Conservation (phyloP, 306 rosid species). For the Castanea crenata region DNA sequence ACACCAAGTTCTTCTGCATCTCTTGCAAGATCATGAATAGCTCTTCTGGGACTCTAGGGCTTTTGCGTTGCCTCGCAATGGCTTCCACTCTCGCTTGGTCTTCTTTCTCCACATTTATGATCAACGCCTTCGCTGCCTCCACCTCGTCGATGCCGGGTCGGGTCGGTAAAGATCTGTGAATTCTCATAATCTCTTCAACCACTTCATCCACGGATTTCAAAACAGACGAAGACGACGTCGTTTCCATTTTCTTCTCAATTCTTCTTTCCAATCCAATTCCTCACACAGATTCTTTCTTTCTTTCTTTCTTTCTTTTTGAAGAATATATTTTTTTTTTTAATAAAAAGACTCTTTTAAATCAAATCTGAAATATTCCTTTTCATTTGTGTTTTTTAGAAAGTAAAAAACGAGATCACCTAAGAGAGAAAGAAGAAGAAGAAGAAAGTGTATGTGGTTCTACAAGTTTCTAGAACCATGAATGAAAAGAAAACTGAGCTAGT, state of each 20-base stretch:
- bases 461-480: neutral
- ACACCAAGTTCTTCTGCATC: slow-evolving; percentile 60
- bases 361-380: too few species aligned
- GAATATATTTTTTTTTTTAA: too few species aligned
- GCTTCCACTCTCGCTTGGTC: slow-evolving; percentile 60
- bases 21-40: slow-evolving; percentile 67
- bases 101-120: slow-evolving; percentile 60
- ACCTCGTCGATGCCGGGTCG: slow-evolving; percentile 74
- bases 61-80: slow-evolving; percentile 49
- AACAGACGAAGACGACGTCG: slow-evolving; percentile 34
- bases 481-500: too few species aligned
- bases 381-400: neutral
- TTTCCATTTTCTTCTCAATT: slow-evolving; percentile 3
- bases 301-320: too few species aligned
- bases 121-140: slow-evolving; percentile 62
- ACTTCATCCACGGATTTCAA: slow-evolving; percentile 45
- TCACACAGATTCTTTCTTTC: neutral
- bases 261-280: neutral
- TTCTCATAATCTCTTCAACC: slow-evolving; percentile 76
- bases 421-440: neutral
- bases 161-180: slow-evolving; percentile 65
- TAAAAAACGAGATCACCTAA: neutral
- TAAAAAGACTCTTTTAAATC: too few species aligned
- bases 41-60: slow-evolving; percentile 60
- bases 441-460: neutral